A percentile compares a stretch with the other conserved stretches of the same genome.
phyloP scores from a whole-genome alignment of 1,284 basidiomycete genomes.

The Ceratobasidium sp. region DNA sequence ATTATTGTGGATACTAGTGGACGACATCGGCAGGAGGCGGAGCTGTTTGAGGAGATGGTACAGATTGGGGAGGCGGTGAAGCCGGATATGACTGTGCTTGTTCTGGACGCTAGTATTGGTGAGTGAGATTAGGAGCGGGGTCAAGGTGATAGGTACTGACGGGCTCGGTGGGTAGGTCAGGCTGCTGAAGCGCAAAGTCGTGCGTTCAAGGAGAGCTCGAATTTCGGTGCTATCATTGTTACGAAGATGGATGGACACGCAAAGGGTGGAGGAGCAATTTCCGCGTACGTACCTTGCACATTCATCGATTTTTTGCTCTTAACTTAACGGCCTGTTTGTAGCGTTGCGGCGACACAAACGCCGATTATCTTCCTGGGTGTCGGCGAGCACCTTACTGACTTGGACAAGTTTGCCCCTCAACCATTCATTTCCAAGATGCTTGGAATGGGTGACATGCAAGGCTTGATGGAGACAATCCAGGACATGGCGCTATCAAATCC shows the following conservation, averaged over 20 bases:
- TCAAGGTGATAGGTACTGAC: neutral
- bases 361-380: conserved; percentile 99
- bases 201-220: conserved; percentile 97
- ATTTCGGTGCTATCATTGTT: conserved; percentile 99
- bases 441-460: conserved; percentile 95
- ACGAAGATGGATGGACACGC: conserved; percentile 99
- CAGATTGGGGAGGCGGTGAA: conserved; percentile 93
- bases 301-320: conserved; percentile 43
- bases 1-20: conserved; percentile 99
- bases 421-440: conserved; percentile 98
- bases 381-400: conserved; percentile 95
- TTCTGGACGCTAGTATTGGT: conserved; percentile 91
- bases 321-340: conserved; percentile 53
- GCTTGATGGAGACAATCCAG: conserved; percentile 97
- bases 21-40: conserved; percentile 96
- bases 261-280: conserved; percentile 99
- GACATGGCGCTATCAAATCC: conserved; percentile 92
- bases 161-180: conserved; percentile 71
- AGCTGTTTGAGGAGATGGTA: conserved; percentile 98
- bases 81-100: conserved; percentile 91
- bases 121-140: conserved; percentile 41
- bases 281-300: conserved; percentile 74
- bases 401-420: conserved; percentile 94
- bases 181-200: conserved; percentile 95
- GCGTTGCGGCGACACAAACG: conserved; percentile 97